A percentile compares a stretch with the other conserved stretches of the same genome.
Conservation (phyloP, 169 alveolate genomes). For the Eimeria maxima region DNA sequence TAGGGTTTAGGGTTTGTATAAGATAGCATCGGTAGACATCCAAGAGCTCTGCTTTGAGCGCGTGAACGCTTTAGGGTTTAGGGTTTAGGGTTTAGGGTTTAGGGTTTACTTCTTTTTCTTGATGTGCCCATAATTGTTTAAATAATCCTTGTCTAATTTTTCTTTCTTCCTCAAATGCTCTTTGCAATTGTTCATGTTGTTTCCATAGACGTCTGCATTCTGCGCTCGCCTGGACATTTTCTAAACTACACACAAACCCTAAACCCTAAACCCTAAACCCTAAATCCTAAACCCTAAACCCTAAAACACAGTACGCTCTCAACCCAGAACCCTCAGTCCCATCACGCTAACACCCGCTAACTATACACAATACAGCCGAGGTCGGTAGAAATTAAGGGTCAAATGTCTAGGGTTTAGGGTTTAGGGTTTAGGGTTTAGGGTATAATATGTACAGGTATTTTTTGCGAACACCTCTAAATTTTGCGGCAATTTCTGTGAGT, state of each 20-base stretch:
- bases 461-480: conserved; percentile 31
- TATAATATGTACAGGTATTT: conserved; percentile 50
- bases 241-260: conserved; percentile 47
- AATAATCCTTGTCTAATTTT: conserved; percentile 10
- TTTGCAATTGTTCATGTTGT: conserved; percentile 55
- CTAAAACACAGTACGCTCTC: neutral
- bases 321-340: neutral
- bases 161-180: neutral
- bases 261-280: conserved; percentile 41
- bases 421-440: conserved; percentile 41
- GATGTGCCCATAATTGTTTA: conserved; percentile 60
- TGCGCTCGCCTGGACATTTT: conserved; percentile 59
- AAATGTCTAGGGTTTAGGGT: conserved; percentile 10
- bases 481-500: neutral
- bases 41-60: neutral
- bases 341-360: too few relatives aligned
- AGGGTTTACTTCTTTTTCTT: conserved; percentile 51
- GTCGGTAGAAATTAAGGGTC: too few relatives aligned
- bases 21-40: too few relatives aligned
- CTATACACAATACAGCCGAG: too few relatives aligned
- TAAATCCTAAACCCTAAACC: conserved; percentile 26
- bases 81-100: neutral
- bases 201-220: conserved; percentile 62
- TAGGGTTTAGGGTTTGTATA: neutral
- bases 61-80: conserved; percentile 8